These are phyloP conservation scores for Lactifluus hygrophoroides DNA, from an alignment of 768 basidiomycete species.

Conservation along the genomic window DNA sequence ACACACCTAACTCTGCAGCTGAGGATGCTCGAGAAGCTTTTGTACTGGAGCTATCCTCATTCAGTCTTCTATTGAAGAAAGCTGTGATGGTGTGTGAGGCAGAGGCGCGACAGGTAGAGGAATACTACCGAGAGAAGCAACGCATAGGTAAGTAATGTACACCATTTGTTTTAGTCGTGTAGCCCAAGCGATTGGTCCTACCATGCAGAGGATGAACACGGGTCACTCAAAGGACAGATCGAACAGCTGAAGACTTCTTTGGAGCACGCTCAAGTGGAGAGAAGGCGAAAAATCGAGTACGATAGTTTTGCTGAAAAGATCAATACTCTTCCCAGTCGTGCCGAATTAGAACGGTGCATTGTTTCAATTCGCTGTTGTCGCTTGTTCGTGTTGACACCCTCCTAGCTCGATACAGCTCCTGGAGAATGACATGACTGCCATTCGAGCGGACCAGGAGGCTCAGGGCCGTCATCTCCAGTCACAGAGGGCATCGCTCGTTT, in stretches of 20 bases:
- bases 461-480: conserved; percentile 57
- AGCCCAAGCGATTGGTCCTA: conserved; percentile 5
- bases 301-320: conserved; percentile 78
- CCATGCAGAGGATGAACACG: conserved; percentile 59
- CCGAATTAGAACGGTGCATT: conserved; percentile 69
- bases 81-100: conserved; percentile 79
- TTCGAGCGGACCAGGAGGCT: conserved; percentile 63
- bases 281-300: conserved; percentile 78
- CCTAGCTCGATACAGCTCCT: conserved; percentile 58
- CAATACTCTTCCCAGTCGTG: conserved; percentile 64
- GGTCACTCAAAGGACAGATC: conserved; percentile 57
- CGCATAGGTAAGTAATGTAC: conserved; percentile 50
- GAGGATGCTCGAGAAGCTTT: conserved; percentile 77
- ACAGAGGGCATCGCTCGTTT: conserved; percentile 61
- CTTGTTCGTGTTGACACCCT: neutral
- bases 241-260: conserved; percentile 66
- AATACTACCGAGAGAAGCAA: conserved; percentile 66
- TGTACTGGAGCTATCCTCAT: conserved; percentile 67
- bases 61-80: conserved; percentile 68
- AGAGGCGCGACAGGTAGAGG: conserved; percentile 76
- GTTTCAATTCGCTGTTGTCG: neutral
- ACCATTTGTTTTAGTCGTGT: neutral
- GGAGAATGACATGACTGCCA: conserved; percentile 73
- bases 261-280: conserved; percentile 70
- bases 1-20: conserved; percentile 28